These are phyloP conservation scores for Symbiodinium pilosum DNA, from an alignment of 73 alveolate genomes.

Conservation along the genomic window DNA sequence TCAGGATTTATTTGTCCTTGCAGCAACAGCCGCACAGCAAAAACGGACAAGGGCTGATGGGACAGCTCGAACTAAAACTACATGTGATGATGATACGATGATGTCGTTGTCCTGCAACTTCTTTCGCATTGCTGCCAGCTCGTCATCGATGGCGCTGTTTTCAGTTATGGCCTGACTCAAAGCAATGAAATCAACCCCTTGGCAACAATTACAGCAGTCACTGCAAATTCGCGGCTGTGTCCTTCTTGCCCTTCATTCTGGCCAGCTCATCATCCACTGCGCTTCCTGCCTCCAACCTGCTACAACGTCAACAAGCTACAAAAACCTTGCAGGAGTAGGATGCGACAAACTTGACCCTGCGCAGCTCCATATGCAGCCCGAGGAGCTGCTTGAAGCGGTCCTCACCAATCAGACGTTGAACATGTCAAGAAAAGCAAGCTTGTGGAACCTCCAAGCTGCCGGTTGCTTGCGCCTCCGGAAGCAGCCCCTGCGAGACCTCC, in stretches of 20 bases:
- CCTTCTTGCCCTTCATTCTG: slow-evolving; percentile 89
- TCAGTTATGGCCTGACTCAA: neutral
- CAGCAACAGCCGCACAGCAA: neutral
- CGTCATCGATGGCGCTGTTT: slow-evolving; percentile 50
- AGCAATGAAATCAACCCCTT: neutral
- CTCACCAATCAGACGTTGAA: neutral
- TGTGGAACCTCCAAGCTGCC: slow-evolving; percentile 69
- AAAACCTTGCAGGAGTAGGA: no score
- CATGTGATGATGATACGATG: no score
- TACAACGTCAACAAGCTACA: neutral
- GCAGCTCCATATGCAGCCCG: neutral
- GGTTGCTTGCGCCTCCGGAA: slow-evolving; percentile 56
- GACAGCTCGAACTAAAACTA: no score
- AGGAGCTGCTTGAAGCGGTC: slow-evolving; percentile 13
- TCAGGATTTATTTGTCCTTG: neutral
- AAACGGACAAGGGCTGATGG: no score
- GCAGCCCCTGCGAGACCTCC: slow-evolving; percentile 80
- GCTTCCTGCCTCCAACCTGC: slow-evolving; percentile 73
- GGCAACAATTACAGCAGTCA: no score
- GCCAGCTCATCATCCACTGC: slow-evolving; percentile 92
- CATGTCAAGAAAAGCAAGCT: no score
- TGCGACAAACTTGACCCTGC: no score
- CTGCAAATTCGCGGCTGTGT: no score
- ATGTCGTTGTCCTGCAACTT: slow-evolving; percentile 64
- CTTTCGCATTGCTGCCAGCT: slow-evolving; percentile 77